A percentile compares a stretch with the other conserved stretches of the same genome.
Evolutionary conservation across 768 basidiomycete species (phyloP).

Genomic region (Gloeostereum incarnatum): DNA sequence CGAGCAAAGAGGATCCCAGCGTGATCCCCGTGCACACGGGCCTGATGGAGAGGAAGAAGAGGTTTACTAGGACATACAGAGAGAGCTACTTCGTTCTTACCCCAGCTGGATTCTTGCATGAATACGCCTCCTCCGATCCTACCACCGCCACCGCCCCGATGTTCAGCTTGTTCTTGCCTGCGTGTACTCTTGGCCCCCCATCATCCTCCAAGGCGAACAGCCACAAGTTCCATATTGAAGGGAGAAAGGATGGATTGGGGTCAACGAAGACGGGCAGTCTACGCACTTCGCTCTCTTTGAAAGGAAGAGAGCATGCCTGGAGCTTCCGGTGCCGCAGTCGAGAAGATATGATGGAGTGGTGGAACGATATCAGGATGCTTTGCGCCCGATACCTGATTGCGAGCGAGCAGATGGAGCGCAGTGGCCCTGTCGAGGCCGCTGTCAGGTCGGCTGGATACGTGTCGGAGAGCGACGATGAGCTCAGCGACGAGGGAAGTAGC

Average conservation of each 20-base stretch:
- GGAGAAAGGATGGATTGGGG: constrained; percentile 73
- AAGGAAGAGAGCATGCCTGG: constrained; percentile 52
- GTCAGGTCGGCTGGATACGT: constrained; percentile 83
- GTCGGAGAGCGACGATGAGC: constrained; percentile 54
- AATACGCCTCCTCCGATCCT: constrained; percentile 75
- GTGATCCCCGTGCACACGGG: constrained; percentile 85
- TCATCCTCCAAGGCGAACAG: constrained; percentile 53
- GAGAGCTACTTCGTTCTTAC: constrained; percentile 92
- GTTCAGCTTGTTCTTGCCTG: constrained; percentile 87
- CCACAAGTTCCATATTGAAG: constrained; percentile 98
- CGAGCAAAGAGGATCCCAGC: constrained; percentile 82
- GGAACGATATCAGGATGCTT: constrained; percentile 94
- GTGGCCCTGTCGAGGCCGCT: constrained; percentile 87
- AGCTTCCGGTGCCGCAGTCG: constrained; percentile 82
- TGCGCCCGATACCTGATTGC: constrained; percentile 92
- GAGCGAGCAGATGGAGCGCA: constrained; percentile 86
- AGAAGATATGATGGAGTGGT: constrained; percentile 99
- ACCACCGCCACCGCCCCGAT: constrained; percentile 46
- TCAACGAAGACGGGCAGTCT: constrained; percentile 50
- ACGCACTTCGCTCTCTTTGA: constrained; percentile 12
- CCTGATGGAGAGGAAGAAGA: constrained; percentile 89
- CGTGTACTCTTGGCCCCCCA: constrained; percentile 93
- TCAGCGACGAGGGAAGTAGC: constrained; percentile 55
- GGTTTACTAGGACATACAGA: constrained; percentile 79
- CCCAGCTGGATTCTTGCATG: constrained; percentile 93